Base-by-base conservation (phyloP, 1,284 basidiomycete genomes). In the Pseudozyma pruni region DNA sequence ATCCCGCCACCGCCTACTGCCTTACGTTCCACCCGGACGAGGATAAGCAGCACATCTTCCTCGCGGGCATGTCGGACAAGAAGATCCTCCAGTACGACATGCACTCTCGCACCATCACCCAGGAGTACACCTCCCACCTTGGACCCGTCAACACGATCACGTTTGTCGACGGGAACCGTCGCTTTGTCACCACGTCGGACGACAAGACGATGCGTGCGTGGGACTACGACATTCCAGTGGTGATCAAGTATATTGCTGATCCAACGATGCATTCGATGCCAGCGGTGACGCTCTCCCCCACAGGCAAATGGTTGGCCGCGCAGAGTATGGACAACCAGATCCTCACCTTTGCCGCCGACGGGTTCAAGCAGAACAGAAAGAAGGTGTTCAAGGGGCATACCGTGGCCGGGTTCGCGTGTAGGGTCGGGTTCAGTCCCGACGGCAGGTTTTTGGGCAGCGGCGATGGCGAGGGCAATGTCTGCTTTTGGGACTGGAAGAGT, bases 401-500 rank as follows among this genome's bases (percentile, higher is more conserved):
- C 9, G 89, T 95, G 10, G 94, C 94, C 2, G 96, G 96, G 2
- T 98, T 97, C 83, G 95, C 95, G 3, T 98, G 94, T 82, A 91
- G 94, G 80, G 89, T 98, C 40, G 93, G 91, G 22, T 98, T 98
- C 84, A 96, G 93, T 20, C 94, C 96, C 0, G 96, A 99, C 81
- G 96, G 96, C 16, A 92, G 93, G 83, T 95, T 93, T 90, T 90
- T 99, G 76, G 94, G 92, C 76, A 94, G 92, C 51, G 96, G 96
- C 27, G 95, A 98, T 77, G 91, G 92, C 3, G 89, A 90, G 66
- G 96, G 96, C 1, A 94, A 96, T 82, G 86, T 99, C 40, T 92
- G 98, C 14, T 96, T 98, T 84, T 99, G 95, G 96, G 96, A 98
- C 84, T 98, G 93, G 93, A 98, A 98, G 85, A 93, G 90, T n/a